A percentile compares a stretch with the other conserved stretches of the same genome.
Conservation (phyloP, 257 asterid genomes). For the Solanum pinnatisectum region DNA sequence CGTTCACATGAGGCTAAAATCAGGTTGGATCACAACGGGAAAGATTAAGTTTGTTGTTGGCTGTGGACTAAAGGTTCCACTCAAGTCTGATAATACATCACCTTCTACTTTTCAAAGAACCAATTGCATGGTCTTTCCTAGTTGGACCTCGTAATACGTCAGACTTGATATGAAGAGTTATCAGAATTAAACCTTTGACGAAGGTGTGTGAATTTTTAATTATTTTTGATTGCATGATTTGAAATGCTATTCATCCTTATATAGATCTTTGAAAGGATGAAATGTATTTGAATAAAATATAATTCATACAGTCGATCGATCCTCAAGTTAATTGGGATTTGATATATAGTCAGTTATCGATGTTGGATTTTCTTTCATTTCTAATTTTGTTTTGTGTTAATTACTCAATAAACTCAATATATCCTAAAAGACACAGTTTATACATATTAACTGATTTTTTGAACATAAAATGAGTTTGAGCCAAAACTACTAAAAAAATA, state of each 20-base stretch:
- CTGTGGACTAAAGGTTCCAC: conserved; percentile 52
- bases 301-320: not conserved
- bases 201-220: not conserved
- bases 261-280: not conserved
- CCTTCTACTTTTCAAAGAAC: conserved; percentile 23
- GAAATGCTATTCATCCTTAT: not conserved
- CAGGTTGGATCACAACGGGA: conserved; percentile 33
- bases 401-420: not conserved
- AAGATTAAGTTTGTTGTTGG: conserved; percentile 48
- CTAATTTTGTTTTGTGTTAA: not conserved
- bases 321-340: not conserved
- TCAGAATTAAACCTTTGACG: not conserved
- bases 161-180: not conserved
- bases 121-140: conserved; percentile 29
- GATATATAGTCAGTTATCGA: not conserved
- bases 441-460: not conserved
- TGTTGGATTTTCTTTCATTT: not conserved
- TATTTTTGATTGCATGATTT: not conserved
- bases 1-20: conserved; percentile 31
- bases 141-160: not conserved
- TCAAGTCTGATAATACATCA: conserved; percentile 33
- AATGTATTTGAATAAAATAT: not conserved
- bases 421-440: too few relatives aligned
- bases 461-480: not conserved
- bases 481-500: not conserved